phyloP scores from a whole-genome alignment of 768 basidiomycete genomes.

The Kwoniella sp. region DNA sequence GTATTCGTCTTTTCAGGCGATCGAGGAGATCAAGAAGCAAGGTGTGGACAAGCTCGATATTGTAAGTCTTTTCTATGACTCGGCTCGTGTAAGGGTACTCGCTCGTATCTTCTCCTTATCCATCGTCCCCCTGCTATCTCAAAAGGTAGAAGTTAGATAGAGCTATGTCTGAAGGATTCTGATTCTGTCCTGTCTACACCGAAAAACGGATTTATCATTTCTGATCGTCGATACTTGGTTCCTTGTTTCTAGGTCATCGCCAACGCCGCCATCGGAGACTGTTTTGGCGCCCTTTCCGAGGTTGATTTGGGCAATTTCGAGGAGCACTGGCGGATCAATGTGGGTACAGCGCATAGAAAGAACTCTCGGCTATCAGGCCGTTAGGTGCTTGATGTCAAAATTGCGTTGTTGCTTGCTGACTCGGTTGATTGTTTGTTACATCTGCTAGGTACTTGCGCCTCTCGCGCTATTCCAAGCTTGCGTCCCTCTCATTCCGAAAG shows the following conservation, averaged over 20 bases:
- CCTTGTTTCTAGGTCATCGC: conserved; percentile 19
- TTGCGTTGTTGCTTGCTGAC: too few species aligned
- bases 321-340: conserved; percentile 34
- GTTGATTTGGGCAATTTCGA: conserved; percentile 24
- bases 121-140: too few species aligned
- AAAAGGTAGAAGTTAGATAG: too few species aligned
- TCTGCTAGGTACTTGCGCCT: conserved; percentile 34
- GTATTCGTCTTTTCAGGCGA: conserved; percentile 7
- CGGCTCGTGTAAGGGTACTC: too few species aligned
- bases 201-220: not conserved
- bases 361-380: too few species aligned
- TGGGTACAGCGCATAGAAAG: too few species aligned
- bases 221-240: not conserved
- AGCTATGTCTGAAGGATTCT: too few species aligned
- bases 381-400: too few species aligned
- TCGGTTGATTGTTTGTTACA: not conserved
- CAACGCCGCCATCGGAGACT: conserved; percentile 30
- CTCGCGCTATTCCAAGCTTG: conserved; percentile 42
- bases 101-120: too few species aligned
- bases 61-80: too few species aligned
- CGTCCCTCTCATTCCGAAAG: conserved; percentile 34
- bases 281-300: conserved; percentile 20
- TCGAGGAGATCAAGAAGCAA: conserved; percentile 23
- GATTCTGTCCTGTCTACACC: not conserved
- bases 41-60: conserved; percentile 26